Conservation (phyloP, 2,329 filamentous ascomycete species). For the Trichoderma endophyticum region DNA sequence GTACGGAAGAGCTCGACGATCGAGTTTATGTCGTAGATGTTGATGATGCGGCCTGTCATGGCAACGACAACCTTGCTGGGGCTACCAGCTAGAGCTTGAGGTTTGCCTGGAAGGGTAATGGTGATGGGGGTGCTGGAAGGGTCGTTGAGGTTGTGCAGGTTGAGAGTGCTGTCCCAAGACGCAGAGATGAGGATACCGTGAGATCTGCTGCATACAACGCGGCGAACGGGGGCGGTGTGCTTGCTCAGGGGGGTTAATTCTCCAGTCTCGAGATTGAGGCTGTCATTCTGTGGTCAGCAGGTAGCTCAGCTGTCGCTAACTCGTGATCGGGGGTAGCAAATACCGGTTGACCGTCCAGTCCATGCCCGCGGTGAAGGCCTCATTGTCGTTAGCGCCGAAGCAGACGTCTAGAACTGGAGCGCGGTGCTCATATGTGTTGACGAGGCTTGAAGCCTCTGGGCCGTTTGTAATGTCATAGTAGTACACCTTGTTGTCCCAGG, state of each 20-base stretch:
- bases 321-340: neutral
- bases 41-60: slow-evolving; percentile 89
- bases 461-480: slow-evolving; percentile 72
- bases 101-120: slow-evolving; percentile 76
- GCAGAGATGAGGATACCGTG: slow-evolving; percentile 80
- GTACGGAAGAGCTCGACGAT: slow-evolving; percentile 54
- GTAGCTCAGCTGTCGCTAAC: neutral
- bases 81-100: slow-evolving; percentile 79
- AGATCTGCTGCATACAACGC: slow-evolving; percentile 74
- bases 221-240: slow-evolving; percentile 76
- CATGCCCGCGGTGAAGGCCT: slow-evolving; percentile 81
- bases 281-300: slow-evolving; percentile 25
- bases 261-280: slow-evolving; percentile 67
- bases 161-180: slow-evolving; percentile 90
- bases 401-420: slow-evolving; percentile 89
- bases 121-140: slow-evolving; percentile 55
- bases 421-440: slow-evolving; percentile 73
- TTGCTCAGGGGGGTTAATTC: slow-evolving; percentile 72
- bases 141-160: slow-evolving; percentile 68
- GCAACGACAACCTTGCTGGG: slow-evolving; percentile 84
- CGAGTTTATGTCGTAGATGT: slow-evolving; percentile 84
- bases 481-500: slow-evolving; percentile 92
- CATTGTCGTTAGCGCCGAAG: slow-evolving; percentile 78
- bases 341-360: slow-evolving; percentile 82
- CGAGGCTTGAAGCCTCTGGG: slow-evolving; percentile 52